phyloP scores from a whole-genome alignment of 441 rosid species.

The Croton laevigatus region DNA sequence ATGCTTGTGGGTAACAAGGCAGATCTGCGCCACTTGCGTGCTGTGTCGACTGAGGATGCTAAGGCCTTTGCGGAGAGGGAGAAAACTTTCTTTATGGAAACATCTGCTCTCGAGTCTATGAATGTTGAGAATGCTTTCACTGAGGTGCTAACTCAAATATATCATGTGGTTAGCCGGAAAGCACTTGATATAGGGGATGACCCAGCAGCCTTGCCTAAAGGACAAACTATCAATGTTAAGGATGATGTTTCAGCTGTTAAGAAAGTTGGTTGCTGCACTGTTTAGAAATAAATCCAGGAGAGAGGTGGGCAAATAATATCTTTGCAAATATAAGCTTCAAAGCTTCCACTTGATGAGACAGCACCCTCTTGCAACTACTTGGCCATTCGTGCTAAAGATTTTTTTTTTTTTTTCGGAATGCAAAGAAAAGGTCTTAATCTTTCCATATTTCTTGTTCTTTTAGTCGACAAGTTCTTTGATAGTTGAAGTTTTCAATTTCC shows the following conservation, averaged over 20 bases:
- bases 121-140: slow-evolving; percentile 79
- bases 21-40: slow-evolving; percentile 76
- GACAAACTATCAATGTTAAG: slow-evolving; percentile 66
- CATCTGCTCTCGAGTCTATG: slow-evolving; percentile 71
- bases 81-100: slow-evolving; percentile 76
- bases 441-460: slow-evolving; percentile 8
- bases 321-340: slow-evolving; percentile 14
- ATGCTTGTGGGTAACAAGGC: slow-evolving; percentile 87
- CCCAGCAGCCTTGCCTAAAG: slow-evolving; percentile 57
- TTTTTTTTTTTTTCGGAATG: slow-evolving; percentile 1
- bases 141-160: slow-evolving; percentile 75
- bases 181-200: slow-evolving; percentile 70
- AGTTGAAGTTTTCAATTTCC: slow-evolving; percentile 9
- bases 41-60: slow-evolving; percentile 72
- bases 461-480: slow-evolving; percentile 11
- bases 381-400: not conserved
- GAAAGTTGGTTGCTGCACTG: slow-evolving; percentile 73
- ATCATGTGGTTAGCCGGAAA: slow-evolving; percentile 68
- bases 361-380: not conserved
- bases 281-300: not conserved
- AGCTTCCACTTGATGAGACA: not conserved
- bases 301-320: not conserved
- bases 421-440: slow-evolving; percentile 8
- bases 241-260: slow-evolving; percentile 78
- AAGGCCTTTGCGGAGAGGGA: slow-evolving; percentile 69